phyloP scores from a whole-genome alignment of 2,329 filamentous ascomycete species.

The Beauveria medogensis region DNA sequence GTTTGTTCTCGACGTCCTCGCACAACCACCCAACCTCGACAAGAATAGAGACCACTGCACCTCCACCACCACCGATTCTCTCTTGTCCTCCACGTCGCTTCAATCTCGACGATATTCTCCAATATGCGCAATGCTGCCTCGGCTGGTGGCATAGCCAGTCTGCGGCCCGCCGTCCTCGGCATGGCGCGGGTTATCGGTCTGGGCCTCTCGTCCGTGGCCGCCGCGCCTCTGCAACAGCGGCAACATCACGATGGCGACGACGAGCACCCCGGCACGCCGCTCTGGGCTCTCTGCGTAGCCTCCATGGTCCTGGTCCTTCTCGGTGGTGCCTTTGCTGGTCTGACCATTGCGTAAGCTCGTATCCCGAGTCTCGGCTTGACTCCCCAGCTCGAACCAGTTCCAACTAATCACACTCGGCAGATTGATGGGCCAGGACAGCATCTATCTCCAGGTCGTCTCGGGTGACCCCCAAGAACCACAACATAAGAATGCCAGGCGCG shows the following conservation, averaged over 20 bases:
- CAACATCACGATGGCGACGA: conserved; percentile 33
- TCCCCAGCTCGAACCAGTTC: not conserved
- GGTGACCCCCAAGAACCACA: conserved; percentile 79
- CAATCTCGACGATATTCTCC: not conserved
- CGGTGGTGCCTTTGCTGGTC: conserved; percentile 86
- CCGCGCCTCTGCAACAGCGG: conserved; percentile 32
- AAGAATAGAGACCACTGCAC: no score
- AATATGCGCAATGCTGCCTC: conserved; percentile 21
- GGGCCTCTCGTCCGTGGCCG: conserved; percentile 39
- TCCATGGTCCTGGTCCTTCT: conserved; percentile 76
- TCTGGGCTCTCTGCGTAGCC: conserved; percentile 75
- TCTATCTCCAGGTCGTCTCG: conserved; percentile 91
- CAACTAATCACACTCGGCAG: conserved; percentile 21
- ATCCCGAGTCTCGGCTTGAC: not conserved
- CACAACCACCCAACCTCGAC: no score
- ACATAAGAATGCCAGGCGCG: conserved; percentile 73
- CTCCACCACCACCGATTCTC: not conserved
- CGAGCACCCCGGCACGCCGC: conserved; percentile 44
- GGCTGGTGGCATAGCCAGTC: conserved; percentile 28
- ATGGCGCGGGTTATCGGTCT: conserved; percentile 43
- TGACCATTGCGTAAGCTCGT: conserved; percentile 70
- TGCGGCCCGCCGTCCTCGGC: conserved; percentile 43
- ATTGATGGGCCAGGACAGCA: conserved; percentile 73
- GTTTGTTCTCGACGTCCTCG: no score
- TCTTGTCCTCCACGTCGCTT: not conserved